Evolutionary conservation across 2,329 filamentous ascomycete genomes (phyloP).

Genomic region (Neopestalotiopsis clavispora): DNA sequence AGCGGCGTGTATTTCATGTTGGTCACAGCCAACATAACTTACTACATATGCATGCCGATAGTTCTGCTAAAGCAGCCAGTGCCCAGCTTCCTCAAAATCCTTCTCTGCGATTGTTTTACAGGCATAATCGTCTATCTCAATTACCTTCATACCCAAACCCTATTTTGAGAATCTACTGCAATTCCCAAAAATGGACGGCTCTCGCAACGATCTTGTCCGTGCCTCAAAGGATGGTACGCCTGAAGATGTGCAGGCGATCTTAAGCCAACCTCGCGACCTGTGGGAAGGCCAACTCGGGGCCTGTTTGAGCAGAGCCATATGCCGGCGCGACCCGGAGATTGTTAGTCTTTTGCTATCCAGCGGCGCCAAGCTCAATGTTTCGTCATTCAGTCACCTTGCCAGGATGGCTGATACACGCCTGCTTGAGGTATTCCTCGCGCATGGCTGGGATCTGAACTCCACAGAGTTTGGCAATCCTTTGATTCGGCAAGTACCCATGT

Average conservation of each 20-base stretch:
- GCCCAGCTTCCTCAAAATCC: background rate
- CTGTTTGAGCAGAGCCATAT: background rate
- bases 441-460: background rate
- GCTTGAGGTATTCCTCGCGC: background rate
- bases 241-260: background rate
- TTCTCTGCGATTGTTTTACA: background rate
- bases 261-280: background rate
- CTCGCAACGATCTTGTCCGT: background rate
- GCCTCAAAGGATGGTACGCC: background rate
- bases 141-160: background rate
- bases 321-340: background rate
- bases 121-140: background rate
- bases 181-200: background rate
- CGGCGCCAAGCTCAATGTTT: background rate
- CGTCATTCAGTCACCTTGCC: background rate
- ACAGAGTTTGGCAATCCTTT: background rate
- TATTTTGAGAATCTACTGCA: background rate
- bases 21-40: no score
- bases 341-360: background rate
- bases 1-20: no score
- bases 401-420: background rate
- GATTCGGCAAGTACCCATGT: background rate
- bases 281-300: background rate
- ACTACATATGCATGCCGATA: no score
- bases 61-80: background rate